Evolutionary conservation across 768 basidiomycete genomes (phyloP).

Genomic region (Kwoniella mangroviensis): DNA sequence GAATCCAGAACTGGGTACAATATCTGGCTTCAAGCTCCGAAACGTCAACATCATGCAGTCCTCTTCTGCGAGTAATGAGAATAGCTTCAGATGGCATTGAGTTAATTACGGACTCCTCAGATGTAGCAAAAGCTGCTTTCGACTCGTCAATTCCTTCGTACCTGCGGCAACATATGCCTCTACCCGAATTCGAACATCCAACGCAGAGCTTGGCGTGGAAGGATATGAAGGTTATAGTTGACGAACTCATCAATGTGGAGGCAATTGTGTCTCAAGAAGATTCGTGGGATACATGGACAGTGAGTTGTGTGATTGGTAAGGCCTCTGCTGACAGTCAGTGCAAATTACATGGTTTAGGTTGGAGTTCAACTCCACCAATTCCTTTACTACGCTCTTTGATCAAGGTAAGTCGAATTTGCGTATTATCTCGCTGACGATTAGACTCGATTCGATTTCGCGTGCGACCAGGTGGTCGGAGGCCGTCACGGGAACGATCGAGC

Average conservation of each 20-base stretch:
- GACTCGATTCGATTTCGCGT: conserved; percentile 7
- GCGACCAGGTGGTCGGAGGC: background rate
- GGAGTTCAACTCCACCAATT: background rate
- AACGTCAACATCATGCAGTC: background rate
- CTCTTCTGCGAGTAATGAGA: conserved; percentile 17
- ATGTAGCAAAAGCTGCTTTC: conserved; percentile 23
- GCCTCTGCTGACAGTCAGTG: conserved; percentile 1
- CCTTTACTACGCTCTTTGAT: conserved; percentile 11
- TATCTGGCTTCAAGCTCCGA: conserved; percentile 8
- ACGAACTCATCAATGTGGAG: conserved; percentile 28
- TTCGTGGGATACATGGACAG: conserved; percentile 27
- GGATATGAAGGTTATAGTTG: conserved; percentile 26
- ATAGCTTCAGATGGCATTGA: conserved; percentile 7
- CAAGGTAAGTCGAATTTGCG: conserved; percentile 16
- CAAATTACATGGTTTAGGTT: conserved; percentile 1
- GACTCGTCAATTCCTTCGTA: conserved; percentile 42
- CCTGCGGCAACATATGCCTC: conserved; percentile 55
- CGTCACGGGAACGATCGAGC: background rate
- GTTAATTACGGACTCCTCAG: background rate
- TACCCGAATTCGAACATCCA: conserved; percentile 38
- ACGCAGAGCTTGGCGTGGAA: conserved; percentile 22
- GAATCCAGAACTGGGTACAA: conserved; percentile 10
- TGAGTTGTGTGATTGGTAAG: conserved; percentile 6
- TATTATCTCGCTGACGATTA: background rate
- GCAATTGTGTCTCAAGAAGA: background rate